These are phyloP conservation scores for Oryza australiensis DNA, from an alignment of 176 grass and related monocot genomes.

Conservation along the genomic window DNA sequence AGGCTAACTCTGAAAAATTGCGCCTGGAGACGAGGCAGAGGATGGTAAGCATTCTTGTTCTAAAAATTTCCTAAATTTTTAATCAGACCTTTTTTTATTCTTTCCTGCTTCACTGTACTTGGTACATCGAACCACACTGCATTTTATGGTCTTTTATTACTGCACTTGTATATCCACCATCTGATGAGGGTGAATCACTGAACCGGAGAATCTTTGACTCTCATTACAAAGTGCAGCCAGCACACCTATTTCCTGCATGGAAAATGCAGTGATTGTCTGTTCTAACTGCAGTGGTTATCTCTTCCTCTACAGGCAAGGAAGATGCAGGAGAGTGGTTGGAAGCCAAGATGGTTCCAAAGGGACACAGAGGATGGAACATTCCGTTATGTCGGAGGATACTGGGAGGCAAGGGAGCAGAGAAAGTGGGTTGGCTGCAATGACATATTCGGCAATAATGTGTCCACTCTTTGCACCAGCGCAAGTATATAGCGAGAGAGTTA, in stretches of 20 bases:
- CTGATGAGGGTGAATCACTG: background rate
- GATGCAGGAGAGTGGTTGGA: constrained; percentile 89
- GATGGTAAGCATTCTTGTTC: constrained; percentile 56
- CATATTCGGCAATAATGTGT: constrained; percentile 73
- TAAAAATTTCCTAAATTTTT: constrained; percentile 1
- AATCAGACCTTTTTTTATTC: background rate
- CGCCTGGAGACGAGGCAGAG: constrained; percentile 71
- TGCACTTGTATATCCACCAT: background rate
- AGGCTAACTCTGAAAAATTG: constrained; percentile 80
- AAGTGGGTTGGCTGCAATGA: constrained; percentile 73
- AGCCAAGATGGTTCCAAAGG: constrained; percentile 80
- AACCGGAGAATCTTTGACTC: background rate
- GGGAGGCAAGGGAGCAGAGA: constrained; percentile 64
- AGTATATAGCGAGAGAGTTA: constrained; percentile 45
- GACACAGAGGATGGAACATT: constrained; percentile 52
- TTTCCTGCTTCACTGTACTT: background rate
- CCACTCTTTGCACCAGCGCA: constrained; percentile 38
- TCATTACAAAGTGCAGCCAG: too few relatives aligned
- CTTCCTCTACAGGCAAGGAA: constrained; percentile 66
- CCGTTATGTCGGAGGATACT: constrained; percentile 73
- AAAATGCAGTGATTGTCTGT: background rate
- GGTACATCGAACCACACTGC: background rate
- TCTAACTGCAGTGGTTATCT: background rate
- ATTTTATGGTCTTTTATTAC: background rate
- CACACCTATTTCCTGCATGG: background rate